Base-by-base conservation (phyloP, 2,329 filamentous ascomycete species). In the Metarhizium brunneum region DNA sequence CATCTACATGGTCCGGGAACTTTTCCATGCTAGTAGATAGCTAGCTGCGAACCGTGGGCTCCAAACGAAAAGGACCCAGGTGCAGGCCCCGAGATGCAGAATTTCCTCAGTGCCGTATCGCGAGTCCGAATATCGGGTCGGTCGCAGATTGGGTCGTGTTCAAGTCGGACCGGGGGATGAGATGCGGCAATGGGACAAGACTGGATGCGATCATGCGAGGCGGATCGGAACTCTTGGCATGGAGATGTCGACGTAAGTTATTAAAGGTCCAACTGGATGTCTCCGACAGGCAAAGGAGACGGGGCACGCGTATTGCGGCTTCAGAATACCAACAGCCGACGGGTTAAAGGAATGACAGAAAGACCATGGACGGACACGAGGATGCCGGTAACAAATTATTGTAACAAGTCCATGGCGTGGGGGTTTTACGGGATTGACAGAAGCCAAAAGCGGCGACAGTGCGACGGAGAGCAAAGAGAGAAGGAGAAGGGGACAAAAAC, bases 1-100 rank as follows among this genome's bases (percentile, higher is more conserved):
- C 62, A 61, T 82, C 79, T 61, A 79, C 70, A 56, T 74, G 70
- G 59, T 83, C 80, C 60, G 81, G 81, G 59, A 83, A 84, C 66
- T 81, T 81, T 67, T 83, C 80, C 68, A 80, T 80, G 25, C 20
- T 30, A 40, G 29, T 47, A 54, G 43, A 36, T 47, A 42, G 43
- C 32, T 0, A 16, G 48, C 16, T 32, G 45, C 53, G n/a, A 18
- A 16, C 38, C 47, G 16, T 25, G 8, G 8, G 32, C 49, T 30
- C 16, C 30, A 45, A 40, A n/a, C 42, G 32, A 48, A 35, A 35
- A 40, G 35, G 7, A 36, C 8, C 35, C 8, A 36, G 35, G 35
- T 36, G 35, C 13, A 36, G 13, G 13, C 7, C 35, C 35, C 11
- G 13, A 16, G 11, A 40, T 13, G 38, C 38, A 40, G 38, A 16